Conservation (phyloP, 495 filamentous ascomycete species). For the Talaromyces wortmannii region DNA sequence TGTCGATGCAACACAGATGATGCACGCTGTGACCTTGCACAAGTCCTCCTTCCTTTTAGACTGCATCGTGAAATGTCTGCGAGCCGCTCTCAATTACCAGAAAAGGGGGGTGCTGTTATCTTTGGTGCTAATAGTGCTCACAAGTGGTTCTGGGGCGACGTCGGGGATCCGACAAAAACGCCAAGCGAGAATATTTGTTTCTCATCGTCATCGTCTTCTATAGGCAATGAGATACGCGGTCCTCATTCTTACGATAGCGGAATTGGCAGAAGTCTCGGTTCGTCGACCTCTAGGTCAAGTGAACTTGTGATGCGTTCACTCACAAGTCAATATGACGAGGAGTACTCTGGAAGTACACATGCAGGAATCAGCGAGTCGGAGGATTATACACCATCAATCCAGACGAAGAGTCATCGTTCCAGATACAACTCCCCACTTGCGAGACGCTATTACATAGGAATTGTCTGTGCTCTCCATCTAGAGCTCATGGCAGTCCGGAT, state of each 20-base stretch:
- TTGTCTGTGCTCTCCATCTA: conserved; percentile 1
- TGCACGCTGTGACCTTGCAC: neutral
- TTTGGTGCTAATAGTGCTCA: neutral
- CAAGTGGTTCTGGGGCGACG: neutral
- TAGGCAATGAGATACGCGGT: neutral
- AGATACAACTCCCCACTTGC: conserved; percentile 6
- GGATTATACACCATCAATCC: neutral
- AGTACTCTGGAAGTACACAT: neutral
- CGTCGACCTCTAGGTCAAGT: neutral
- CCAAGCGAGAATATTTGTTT: neutral
- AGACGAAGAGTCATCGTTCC: neutral
- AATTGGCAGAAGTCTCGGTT: neutral
- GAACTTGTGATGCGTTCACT: neutral
- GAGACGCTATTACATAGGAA: conserved; percentile 6
- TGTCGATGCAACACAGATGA: neutral
- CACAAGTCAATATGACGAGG: neutral
- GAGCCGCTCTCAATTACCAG: neutral
- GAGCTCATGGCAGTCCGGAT: conserved; percentile 25
- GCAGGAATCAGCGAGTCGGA: neutral
- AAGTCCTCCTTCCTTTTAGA: neutral
- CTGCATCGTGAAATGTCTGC: neutral
- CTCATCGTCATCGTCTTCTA: neutral
- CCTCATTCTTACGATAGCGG: neutral
- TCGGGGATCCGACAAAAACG: neutral
- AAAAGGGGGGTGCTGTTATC: neutral